Conservation (phyloP, 1,284 basidiomycete species). For the Thecaphora thlaspeos region DNA sequence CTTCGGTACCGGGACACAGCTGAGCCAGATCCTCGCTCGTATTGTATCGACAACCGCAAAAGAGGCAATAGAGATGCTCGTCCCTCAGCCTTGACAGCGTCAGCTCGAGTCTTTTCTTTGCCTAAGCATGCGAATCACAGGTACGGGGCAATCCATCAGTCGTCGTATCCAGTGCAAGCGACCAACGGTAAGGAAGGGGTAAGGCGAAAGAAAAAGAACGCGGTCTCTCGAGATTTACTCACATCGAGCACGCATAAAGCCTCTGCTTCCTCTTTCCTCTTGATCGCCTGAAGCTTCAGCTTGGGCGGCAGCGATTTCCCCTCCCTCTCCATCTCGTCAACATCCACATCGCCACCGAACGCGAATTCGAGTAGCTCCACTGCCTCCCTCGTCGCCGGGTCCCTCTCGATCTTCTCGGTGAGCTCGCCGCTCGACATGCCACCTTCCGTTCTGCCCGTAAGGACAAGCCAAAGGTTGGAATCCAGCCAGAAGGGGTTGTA, state of each 20-base stretch:
- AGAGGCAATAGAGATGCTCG: constrained; percentile 25
- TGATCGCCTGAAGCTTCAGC: background rate
- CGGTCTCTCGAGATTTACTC: constrained; percentile 4
- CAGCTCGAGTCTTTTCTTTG: constrained; percentile 17
- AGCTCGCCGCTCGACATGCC: constrained; percentile 8
- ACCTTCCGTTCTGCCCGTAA: constrained; percentile 10
- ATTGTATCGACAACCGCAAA: constrained; percentile 33
- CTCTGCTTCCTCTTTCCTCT: constrained; percentile 10
- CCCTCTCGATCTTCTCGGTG: constrained; percentile 10
- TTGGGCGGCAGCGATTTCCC: no score
- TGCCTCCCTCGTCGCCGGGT: constrained; percentile 12
- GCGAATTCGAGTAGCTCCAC: constrained; percentile 18
- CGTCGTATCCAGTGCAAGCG: no score
- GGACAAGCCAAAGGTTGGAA: constrained; percentile 5
- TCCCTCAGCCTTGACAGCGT: constrained; percentile 15
- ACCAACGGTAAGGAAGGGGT: no score
- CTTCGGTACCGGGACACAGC: constrained; percentile 30
- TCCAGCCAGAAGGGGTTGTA: constrained; percentile 47
- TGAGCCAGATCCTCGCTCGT: constrained; percentile 5
- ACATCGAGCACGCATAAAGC: constrained; percentile 8
- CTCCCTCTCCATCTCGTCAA: background rate
- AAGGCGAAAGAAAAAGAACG: constrained; percentile 5
- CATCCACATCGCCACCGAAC: constrained; percentile 1
- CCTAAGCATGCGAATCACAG: no score
- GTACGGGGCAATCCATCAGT: no score